A percentile compares a stretch with the other conserved stretches of the same genome.
phyloP scores from a whole-genome alignment of 805 yeast genomes.

The Candida alai region DNA sequence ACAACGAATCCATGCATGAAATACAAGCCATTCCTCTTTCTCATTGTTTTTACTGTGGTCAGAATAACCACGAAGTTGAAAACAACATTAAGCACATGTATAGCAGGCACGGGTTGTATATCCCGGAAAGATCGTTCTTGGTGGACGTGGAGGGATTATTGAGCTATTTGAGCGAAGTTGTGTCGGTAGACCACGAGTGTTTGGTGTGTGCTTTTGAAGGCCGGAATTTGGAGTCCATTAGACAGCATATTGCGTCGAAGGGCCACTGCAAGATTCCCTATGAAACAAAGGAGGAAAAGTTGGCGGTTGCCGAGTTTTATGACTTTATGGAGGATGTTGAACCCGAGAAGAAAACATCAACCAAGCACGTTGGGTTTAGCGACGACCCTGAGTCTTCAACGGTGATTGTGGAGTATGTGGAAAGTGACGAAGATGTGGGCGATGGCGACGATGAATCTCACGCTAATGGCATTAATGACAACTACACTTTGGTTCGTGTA shows the following conservation, averaged over 20 bases:
- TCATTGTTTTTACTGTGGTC: constrained; percentile 57
- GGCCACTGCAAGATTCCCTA: constrained; percentile 46
- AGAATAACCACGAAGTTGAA: constrained; percentile 49
- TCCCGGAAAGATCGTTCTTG: constrained; percentile 40
- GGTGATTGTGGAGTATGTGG: constrained; percentile 9
- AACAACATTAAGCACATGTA: constrained; percentile 47
- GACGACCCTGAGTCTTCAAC: constrained; percentile 13
- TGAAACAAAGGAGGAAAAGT: constrained; percentile 38
- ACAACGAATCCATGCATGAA: constrained; percentile 20
- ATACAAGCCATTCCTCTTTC: constrained; percentile 43
- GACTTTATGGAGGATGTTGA: constrained; percentile 21
- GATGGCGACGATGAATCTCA: constrained; percentile 9
- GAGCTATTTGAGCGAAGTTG: constrained; percentile 33
- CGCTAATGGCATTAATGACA: constrained; percentile 18
- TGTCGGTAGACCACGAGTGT: constrained; percentile 40
- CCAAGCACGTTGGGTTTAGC: constrained; percentile 25
- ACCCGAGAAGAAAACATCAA: constrained; percentile 11
- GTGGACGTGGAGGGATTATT: constrained; percentile 37
- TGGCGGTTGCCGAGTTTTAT: constrained; percentile 35
- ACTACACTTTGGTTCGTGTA: constrained; percentile 34
- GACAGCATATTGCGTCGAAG: constrained; percentile 42
- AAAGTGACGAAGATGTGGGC: constrained; percentile 10
- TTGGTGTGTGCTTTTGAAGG: constrained; percentile 44
- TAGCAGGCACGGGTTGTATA: constrained; percentile 41
- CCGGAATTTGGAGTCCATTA: constrained; percentile 34